Percentiles rank a stretch among this genome's conserved stretches.
phyloP scores from a whole-genome alignment of 192 early-diverging fungal species.

The Coemansia sp. region DNA sequence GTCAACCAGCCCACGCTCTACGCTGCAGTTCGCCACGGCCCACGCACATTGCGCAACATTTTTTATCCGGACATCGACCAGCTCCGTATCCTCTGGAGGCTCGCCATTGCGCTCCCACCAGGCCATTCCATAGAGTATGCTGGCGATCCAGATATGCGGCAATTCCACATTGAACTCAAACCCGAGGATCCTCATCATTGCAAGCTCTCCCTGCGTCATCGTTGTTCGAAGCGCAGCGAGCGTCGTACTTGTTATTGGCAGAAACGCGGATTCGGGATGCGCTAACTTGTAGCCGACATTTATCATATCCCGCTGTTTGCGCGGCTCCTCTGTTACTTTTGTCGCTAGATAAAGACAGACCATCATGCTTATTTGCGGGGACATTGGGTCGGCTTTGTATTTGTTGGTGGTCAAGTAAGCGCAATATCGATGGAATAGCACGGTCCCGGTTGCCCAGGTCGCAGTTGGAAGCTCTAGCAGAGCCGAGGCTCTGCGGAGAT shows the following conservation, averaged over 20 bases:
- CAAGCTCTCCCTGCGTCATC: constrained; percentile 28
- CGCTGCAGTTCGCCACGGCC: constrained; percentile 17
- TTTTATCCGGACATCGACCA: constrained; percentile 22
- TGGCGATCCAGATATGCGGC: constrained; percentile 29
- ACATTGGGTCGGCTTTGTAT: not conserved
- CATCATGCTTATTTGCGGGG: constrained; percentile 25
- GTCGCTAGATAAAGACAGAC: constrained; percentile 39
- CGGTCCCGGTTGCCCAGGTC: constrained; percentile 29
- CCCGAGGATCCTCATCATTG: constrained; percentile 20
- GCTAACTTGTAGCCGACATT: constrained; percentile 27
- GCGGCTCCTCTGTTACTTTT: constrained; percentile 41
- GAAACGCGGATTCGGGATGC: constrained; percentile 10
- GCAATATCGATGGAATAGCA: constrained; percentile 38
- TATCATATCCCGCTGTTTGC: constrained; percentile 35
- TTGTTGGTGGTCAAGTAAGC: not conserved
- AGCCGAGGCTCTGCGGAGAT: constrained; percentile 13
- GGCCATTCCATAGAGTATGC: constrained; percentile 34
- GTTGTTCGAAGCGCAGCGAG: constrained; percentile 23
- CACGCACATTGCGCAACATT: constrained; percentile 15
- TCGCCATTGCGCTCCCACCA: constrained; percentile 32
- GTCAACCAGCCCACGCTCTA: constrained; percentile 25
- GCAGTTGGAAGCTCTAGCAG: constrained; percentile 36
- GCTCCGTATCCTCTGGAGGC: constrained; percentile 27
- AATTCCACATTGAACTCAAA: constrained; percentile 36
- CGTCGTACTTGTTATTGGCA: constrained; percentile 3